Percentiles rank a stretch among this genome's conserved stretches.
These are phyloP conservation scores for Antitrichia curtipendula DNA, from an alignment of 225 moss, liverwort and hornwort species.

Conservation along the genomic window DNA sequence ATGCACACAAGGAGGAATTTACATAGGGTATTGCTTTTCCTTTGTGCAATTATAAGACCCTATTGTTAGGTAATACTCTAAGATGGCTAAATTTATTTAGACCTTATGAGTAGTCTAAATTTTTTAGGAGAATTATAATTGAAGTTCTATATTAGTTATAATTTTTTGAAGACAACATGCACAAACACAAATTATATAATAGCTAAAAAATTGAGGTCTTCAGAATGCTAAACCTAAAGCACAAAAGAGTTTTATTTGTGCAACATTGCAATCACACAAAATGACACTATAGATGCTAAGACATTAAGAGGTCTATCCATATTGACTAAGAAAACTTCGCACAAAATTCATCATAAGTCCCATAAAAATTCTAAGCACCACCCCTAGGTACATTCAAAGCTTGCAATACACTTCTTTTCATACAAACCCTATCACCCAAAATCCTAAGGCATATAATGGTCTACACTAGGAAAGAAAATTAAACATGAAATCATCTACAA, in stretches of 20 bases:
- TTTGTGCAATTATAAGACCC: not conserved
- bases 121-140: not conserved
- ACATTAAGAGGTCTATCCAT: not conserved
- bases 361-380: not conserved
- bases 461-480: not conserved
- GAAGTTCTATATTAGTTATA: not conserved
- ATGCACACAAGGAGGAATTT: rapidly evolving
- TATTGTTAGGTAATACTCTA: not conserved
- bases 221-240: not conserved
- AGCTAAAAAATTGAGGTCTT: not conserved
- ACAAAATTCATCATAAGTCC: not conserved
- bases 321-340: not conserved
- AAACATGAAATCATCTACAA: not conserved
- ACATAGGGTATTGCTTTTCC: rapidly evolving
- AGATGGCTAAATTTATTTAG: not conserved
- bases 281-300: not conserved
- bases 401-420: rapidly evolving
- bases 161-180: rapidly evolving
- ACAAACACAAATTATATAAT: not conserved
- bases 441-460: not conserved
- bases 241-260: not conserved
- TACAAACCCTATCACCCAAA: not conserved
- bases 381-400: not conserved
- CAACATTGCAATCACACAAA: not conserved
- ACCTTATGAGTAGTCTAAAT: too few species aligned